Evolutionary conservation across 768 basidiomycete genomes (phyloP), one percentile per base, ranked within the genome.

Genomic region (Asterophora parasitica): DNA sequence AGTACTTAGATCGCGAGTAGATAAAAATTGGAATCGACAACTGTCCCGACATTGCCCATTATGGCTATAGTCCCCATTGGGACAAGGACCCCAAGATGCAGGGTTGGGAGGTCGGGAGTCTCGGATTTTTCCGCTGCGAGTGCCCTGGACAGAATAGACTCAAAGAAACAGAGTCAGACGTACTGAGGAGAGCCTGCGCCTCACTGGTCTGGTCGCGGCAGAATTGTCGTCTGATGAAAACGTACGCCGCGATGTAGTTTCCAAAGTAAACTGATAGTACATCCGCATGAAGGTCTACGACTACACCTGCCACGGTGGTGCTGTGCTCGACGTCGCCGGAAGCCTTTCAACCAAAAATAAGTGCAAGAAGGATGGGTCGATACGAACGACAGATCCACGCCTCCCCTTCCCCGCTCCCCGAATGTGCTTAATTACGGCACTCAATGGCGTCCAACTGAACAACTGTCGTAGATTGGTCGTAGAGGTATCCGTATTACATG

Each of bases 401-500:
- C 23, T 45, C 48, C 35, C 15, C 19, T 27, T 32, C 38, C 37
- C 26, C 46, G 13, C 3, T 12, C 19, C 39, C 1, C 27, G 23
- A 9, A 7, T n/a, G 27, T n/a, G 26, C 3, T 23, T 11, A 13
- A 1, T 43, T 20, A 1, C 42, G 8, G 41, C 6, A 2, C 19
- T 32, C 42, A 28, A 17, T 33, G 11, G 8, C 10, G 31, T 9
- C 32, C 28, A 28, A 15, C n/a, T 30, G 34, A 11, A 28, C 32
- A 26, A 36, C 23, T 31, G 5, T 19, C n/a, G 10, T 12, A 16
- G 13, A 7, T 31, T 42, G 31, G 16, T 28, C 17, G 17, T 7
- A 23, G 17, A 31, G 16, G 1, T 34, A 9, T 13, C 37, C 37
- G 46, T 13, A 53, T 78, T 76, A 96, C 74, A 94, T 75, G 15